Evolutionary conservation across 2,329 filamentous ascomycete genomes (phyloP).

Genomic region (Calonectria fujianensis): DNA sequence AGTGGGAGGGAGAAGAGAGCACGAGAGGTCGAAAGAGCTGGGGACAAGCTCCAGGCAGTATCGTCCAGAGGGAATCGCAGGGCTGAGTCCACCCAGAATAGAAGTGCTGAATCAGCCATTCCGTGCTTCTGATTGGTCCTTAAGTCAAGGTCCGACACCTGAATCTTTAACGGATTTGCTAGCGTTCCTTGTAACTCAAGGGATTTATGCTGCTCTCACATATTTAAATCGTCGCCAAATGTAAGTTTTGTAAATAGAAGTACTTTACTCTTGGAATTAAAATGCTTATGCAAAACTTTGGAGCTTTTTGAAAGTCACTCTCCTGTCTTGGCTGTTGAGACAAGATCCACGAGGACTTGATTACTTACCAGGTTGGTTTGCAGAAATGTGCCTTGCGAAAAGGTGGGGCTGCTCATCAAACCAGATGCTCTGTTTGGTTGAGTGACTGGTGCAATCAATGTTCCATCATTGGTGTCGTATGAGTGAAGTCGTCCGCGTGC

Average conservation of each 20-base stretch:
- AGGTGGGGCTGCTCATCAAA: not conserved
- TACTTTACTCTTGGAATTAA: accelerated
- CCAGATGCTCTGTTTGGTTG: not conserved
- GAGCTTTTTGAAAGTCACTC: not conserved
- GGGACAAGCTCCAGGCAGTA: constrained; percentile 38
- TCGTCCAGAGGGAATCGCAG: constrained; percentile 12
- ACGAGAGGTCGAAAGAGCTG: constrained; percentile 21
- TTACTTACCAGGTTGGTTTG: not conserved
- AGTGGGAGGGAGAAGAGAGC: constrained; percentile 22
- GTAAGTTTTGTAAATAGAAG: not conserved
- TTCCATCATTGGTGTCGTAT: not conserved
- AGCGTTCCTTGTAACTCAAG: not conserved
- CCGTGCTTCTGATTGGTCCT: constrained; percentile 6
- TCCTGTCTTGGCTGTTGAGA: too few species aligned
- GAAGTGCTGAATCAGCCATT: constrained; percentile 34
- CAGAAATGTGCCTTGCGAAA: not conserved
- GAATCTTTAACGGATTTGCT: not conserved
- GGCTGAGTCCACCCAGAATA: constrained; percentile 39
- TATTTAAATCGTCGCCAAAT: not conserved
- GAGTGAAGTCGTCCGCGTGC: not conserved
- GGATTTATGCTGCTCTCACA: not conserved
- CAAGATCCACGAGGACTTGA: not conserved
- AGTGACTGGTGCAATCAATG: not conserved
- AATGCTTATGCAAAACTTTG: not conserved
- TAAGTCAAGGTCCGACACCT: not conserved